phyloP scores from a whole-genome alignment of 2,329 filamentous ascomycete genomes.

The Pezicula carpinea region DNA sequence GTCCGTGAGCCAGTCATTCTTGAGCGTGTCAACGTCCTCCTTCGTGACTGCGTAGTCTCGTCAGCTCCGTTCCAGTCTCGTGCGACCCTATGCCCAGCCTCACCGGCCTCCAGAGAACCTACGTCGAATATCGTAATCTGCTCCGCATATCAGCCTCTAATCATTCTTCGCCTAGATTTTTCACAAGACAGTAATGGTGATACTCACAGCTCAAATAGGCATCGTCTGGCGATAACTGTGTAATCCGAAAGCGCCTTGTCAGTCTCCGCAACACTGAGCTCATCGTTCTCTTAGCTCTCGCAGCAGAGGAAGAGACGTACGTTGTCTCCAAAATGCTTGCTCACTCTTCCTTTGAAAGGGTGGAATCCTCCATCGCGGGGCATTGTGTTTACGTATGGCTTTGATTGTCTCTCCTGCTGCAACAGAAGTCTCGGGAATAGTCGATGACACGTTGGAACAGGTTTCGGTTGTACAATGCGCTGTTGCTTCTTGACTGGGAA shows the following conservation, averaged over 20 bases:
- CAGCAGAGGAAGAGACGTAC: conserved; percentile 28
- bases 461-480: background rate
- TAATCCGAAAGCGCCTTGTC: conserved; percentile 13
- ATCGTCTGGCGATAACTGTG: conserved; percentile 55
- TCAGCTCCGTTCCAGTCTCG: conserved; percentile 15
- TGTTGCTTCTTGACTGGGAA: background rate
- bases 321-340: conserved; percentile 44
- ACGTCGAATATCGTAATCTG: conserved; percentile 64
- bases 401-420: background rate
- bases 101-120: conserved; percentile 25
- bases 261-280: conserved; percentile 9
- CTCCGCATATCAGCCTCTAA: conserved; percentile 8
- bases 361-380: conserved; percentile 37
- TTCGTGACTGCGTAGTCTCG: conserved; percentile 61
- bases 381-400: conserved; percentile 8
- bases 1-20: conserved; percentile 93
- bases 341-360: conserved; percentile 47
- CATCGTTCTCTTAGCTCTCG: background rate
- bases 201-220: conserved; percentile 65
- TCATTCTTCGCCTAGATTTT: background rate
- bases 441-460: background rate
- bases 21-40: conserved; percentile 84
- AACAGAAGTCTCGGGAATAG: background rate
- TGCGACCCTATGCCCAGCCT: background rate
- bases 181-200: background rate